phyloP scores from a whole-genome alignment of 306 rosid genomes.

The Fagus crenata region DNA sequence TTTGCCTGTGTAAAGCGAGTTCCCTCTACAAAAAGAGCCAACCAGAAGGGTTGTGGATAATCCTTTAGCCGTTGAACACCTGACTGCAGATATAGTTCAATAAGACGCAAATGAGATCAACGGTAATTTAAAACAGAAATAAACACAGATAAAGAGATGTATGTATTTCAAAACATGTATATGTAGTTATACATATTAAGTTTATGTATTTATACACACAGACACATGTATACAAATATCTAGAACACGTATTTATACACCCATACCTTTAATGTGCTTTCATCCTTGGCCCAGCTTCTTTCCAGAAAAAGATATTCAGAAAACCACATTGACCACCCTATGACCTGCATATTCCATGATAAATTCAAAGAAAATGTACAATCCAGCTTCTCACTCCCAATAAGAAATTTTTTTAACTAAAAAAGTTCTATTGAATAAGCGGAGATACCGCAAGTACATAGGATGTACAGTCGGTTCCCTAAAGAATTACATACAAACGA shows the following conservation, averaged over 20 bases:
- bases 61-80: conserved; percentile 76
- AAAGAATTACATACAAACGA: no score
- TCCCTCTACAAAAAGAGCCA: conserved; percentile 96
- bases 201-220: not conserved
- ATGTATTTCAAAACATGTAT: not conserved
- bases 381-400: not conserved
- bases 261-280: conserved; percentile 75
- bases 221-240: not conserved
- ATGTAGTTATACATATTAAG: not conserved
- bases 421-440: no score
- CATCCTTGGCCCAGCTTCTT: conserved; percentile 98
- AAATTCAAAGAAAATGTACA: not conserved
- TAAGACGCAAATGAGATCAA: conserved; percentile 34
- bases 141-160: not conserved
- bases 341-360: conserved; percentile 51
- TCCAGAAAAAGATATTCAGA: conserved; percentile 90
- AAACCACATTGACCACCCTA: conserved; percentile 99
- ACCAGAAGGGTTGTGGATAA: conserved; percentile 88
- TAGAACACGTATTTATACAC: conserved; percentile 7
- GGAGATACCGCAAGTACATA: no score
- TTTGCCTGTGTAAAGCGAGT: conserved; percentile 92
- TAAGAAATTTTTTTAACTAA: no score
- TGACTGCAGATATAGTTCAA: conserved; percentile 51
- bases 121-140: conserved; percentile 16
- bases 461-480: no score